Evolutionary conservation across 306 rosid genomes (phyloP).

Genomic region (Vigna nakashimae): DNA sequence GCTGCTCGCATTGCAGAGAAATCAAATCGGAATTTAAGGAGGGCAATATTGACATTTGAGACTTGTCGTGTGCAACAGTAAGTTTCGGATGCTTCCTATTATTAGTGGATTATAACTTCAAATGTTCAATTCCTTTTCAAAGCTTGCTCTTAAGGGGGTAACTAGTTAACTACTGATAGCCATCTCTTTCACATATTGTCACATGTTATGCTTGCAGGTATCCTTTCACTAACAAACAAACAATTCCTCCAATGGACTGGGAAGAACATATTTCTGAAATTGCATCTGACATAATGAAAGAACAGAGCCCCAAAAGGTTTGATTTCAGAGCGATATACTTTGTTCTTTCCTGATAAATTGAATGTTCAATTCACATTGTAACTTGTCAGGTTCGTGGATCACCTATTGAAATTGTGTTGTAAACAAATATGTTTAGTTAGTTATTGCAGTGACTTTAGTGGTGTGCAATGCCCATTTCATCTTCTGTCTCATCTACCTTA

Average conservation of each 20-base stretch:
- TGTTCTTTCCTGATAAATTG: conserved; percentile 17
- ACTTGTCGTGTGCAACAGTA: conserved; percentile 94
- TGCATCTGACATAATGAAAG: conserved; percentile 94
- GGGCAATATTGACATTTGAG: conserved; percentile 87
- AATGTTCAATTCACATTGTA: conserved; percentile 21
- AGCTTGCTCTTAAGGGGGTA: conserved; percentile 8
- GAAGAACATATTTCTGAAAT: conserved; percentile 91
- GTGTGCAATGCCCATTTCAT: conserved; percentile 23
- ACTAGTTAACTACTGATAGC: conserved; percentile 35
- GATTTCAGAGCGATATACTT: conserved; percentile 15
- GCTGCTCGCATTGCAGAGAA: conserved; percentile 81
- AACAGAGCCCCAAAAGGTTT: conserved; percentile 97
- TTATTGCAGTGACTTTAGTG: background rate
- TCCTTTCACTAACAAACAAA: conserved; percentile 80
- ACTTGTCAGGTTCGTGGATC: background rate
- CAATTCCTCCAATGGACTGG: conserved; percentile 93
- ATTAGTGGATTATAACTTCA: conserved; percentile 28
- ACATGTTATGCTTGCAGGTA: conserved; percentile 60
- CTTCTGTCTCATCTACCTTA: conserved; percentile 40
- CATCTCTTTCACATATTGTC: conserved; percentile 37
- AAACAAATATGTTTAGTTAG: conserved; percentile 7
- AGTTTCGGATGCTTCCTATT: conserved; percentile 41
- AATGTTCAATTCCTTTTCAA: conserved; percentile 16
- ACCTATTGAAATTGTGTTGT: background rate
- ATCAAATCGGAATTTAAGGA: conserved; percentile 83